These are phyloP conservation scores for Metarhizium album DNA, from an alignment of 2,329 filamentous ascomycete species.

Conservation along the genomic window DNA sequence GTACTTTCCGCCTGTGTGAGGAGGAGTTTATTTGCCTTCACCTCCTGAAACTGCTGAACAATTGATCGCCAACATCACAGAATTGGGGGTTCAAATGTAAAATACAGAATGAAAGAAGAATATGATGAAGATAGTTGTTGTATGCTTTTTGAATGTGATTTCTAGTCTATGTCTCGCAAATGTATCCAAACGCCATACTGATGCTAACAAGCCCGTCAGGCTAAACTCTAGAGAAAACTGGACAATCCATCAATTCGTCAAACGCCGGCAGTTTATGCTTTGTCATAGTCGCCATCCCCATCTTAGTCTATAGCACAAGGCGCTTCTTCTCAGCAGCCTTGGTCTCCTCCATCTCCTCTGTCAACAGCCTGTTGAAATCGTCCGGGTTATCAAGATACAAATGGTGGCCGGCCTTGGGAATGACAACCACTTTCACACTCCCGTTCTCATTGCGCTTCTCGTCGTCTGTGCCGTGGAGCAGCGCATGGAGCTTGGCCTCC, in stretches of 20 bases:
- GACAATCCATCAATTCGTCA: no score
- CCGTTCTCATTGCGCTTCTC: constrained; percentile 67
- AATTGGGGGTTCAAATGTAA: no score
- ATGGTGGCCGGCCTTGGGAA: constrained; percentile 51
- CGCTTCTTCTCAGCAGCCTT: constrained; percentile 15
- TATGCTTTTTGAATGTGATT: no score
- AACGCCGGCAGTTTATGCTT: not conserved
- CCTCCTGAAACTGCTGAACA: no score
- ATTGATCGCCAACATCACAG: no score
- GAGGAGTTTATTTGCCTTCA: not conserved
- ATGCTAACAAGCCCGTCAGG: not conserved
- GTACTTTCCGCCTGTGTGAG: not conserved
- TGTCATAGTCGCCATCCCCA: not conserved
- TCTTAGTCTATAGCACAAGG: not conserved
- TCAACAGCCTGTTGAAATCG: constrained; percentile 43
- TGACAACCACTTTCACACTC: constrained; percentile 69
- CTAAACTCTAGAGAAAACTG: no score
- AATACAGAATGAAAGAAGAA: not conserved
- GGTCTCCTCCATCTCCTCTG: constrained; percentile 43
- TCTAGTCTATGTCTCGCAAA: not conserved
- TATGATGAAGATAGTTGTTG: not conserved
- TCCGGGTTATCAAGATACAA: constrained; percentile 50
- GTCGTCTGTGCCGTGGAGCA: constrained; percentile 53
- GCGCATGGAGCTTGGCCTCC: constrained; percentile 47
- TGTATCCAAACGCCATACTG: not conserved